Evolutionary conservation across 2,329 filamentous ascomycete species (phyloP).

Genomic region (Fusarium scirpi): DNA sequence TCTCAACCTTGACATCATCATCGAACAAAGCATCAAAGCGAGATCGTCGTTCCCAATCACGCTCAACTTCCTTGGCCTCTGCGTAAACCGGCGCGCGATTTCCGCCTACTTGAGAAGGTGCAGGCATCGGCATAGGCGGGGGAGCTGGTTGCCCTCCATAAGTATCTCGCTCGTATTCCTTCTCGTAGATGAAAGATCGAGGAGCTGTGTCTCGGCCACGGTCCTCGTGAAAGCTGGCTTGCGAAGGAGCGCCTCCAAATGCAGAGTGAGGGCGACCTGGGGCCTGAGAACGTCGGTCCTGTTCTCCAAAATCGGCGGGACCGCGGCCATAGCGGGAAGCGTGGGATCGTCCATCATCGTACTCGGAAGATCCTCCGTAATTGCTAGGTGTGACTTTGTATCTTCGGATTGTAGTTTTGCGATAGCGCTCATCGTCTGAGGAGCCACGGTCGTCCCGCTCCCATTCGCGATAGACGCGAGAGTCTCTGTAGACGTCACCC

Average conservation of each 20-base stretch:
- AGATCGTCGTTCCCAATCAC: constrained; percentile 60
- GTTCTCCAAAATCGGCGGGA: constrained; percentile 57
- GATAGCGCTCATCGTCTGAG: constrained; percentile 61
- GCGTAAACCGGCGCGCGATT: constrained; percentile 52
- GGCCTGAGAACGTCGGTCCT: constrained; percentile 58
- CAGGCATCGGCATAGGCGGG: constrained; percentile 42
- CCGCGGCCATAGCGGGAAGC: constrained; percentile 55
- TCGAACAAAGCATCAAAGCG: constrained; percentile 59
- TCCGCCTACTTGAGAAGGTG: constrained; percentile 37
- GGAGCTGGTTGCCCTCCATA: constrained; percentile 39
- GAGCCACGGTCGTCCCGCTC: constrained; percentile 48
- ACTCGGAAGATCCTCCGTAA: constrained; percentile 56
- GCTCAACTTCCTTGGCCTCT: constrained; percentile 53
- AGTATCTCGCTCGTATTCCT: constrained; percentile 42
- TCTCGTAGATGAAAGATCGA: constrained; percentile 41
- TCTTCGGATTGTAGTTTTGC: constrained; percentile 62
- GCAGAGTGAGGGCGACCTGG: constrained; percentile 66
- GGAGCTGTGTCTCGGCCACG: constrained; percentile 52
- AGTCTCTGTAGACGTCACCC: constrained; percentile 51
- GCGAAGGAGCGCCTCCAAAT: constrained; percentile 58
- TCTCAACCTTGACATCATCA: constrained; percentile 66
- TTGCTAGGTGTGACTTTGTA: constrained; percentile 63
- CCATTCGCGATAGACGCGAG: constrained; percentile 52
- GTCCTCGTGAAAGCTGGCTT: constrained; percentile 60
- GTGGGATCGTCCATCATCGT: constrained; percentile 62